Conservation (phyloP, 164 flowering plant genomes). For the Nelumbo lutea region DNA sequence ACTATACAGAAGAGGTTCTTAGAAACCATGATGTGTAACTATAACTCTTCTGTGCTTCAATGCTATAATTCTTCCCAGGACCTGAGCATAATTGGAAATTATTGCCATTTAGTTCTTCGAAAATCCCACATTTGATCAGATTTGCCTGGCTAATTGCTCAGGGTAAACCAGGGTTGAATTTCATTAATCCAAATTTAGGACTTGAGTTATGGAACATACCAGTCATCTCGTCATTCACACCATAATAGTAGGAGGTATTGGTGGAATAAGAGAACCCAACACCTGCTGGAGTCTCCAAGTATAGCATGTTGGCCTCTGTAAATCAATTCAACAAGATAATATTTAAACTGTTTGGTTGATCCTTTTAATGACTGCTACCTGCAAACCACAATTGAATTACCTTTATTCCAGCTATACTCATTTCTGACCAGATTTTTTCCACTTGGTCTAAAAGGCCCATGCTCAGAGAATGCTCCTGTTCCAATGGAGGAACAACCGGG, state of each 20-base stretch:
- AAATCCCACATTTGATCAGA: neutral
- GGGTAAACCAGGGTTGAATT: no score
- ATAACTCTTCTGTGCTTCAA: no score
- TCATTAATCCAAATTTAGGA: neutral
- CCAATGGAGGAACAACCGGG: conserved; percentile 50
- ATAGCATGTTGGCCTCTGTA: conserved; percentile 37
- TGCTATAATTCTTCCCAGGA: no score
- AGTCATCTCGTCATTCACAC: conserved; percentile 30
- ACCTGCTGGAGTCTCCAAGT: conserved; percentile 44
- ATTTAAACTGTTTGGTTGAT: neutral
- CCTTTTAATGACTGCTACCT: neutral
- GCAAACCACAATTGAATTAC: conserved; percentile 6
- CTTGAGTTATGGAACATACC: conserved; percentile 15
- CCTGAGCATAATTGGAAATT: neutral
- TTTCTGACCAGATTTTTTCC: conserved; percentile 29
- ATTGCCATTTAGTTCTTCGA: neutral
- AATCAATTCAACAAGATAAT: neutral
- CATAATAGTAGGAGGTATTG: conserved; percentile 22
- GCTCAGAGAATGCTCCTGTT: conserved; percentile 35
- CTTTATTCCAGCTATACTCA: conserved; percentile 45
- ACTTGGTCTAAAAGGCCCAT: conserved; percentile 37
- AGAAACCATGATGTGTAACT: neutral
- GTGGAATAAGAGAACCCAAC: conserved; percentile 46
- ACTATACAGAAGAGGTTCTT: neutral
- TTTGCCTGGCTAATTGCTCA: no score